Percentiles rank a stretch among this genome's conserved stretches.
phyloP scores from a whole-genome alignment of 2,329 filamentous ascomycete species.

The Trichoderma guizhouense region DNA sequence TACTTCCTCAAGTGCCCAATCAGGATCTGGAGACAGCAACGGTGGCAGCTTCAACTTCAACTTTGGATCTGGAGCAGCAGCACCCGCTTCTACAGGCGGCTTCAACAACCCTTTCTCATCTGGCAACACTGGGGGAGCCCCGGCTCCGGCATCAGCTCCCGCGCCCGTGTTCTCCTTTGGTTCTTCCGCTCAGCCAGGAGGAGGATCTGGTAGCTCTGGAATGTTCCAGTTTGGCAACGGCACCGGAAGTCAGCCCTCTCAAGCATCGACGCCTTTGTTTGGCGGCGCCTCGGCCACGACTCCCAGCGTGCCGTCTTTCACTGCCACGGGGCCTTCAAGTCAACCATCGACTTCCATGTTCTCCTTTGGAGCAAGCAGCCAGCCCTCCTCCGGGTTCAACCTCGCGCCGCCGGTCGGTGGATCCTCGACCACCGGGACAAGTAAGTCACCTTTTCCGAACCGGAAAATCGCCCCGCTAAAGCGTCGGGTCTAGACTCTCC shows the following conservation, averaged over 20 bases:
- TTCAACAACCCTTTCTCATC: constrained; percentile 43
- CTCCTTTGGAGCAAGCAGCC: constrained; percentile 34
- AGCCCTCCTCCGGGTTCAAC: constrained; percentile 34
- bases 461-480: constrained; percentile 46
- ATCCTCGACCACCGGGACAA: constrained; percentile 45
- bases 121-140: constrained; percentile 25
- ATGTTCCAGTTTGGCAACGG: constrained; percentile 40
- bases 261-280: constrained; percentile 30
- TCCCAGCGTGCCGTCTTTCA: constrained; percentile 36
- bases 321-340: constrained; percentile 36
- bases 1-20: constrained; percentile 24
- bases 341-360: constrained; percentile 28
- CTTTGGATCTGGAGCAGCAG: constrained; percentile 30
- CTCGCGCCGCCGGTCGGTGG: constrained; percentile 43
- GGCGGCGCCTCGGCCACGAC: constrained; percentile 29
- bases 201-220: constrained; percentile 17
- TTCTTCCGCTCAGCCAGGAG: constrained; percentile 21
- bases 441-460: constrained; percentile 42
- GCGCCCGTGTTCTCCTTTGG: constrained; percentile 40
- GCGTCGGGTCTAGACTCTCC: constrained; percentile 51
- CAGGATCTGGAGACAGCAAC: constrained; percentile 11
- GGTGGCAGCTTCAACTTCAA: constrained; percentile 30
- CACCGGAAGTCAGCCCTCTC: constrained; percentile 24
- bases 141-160: constrained; percentile 25
- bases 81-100: constrained; percentile 22